Evolutionary conservation across 2,329 filamentous ascomycete genomes (phyloP), one percentile per base, ranked within the genome.

Genomic region (Mycogone perniciosa): DNA sequence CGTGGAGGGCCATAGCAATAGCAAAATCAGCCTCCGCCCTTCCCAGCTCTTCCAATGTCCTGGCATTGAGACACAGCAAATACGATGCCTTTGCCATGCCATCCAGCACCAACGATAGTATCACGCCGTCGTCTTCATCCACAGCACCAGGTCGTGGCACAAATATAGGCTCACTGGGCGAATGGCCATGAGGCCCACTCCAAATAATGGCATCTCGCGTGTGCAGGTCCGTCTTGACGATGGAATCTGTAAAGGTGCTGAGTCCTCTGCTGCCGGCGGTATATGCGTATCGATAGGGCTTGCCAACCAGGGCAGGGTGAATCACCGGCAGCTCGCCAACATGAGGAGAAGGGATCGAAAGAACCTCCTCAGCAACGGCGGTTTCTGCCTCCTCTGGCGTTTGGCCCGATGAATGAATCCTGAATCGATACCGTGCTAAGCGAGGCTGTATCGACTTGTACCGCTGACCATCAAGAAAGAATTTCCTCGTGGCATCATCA

Each of bases 81-180:
- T 88, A 88, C 56, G 84, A 87, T 54, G 56, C 77, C 54, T 73
- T 72, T 5, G 66, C 68, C n/a, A 65, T 60, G 0, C 84, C 82
- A 60, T 89, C 81, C 2, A 88, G 71, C 4, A 88, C 78, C 1
- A 88, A 76, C 43, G 71, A 80, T 51, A 87, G 60, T 20, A 87
- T 50, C 1, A 82, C 76, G 0, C 83, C 83, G 49, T 82, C 81
- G 57, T 88, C 85, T 60, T 87, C 84, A 0, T 69, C 73, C 4
- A 56, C 58, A 0, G 71, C 64, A 5, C 60, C 67, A 4, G 71
- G 69, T 6, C 67, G 61, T 1, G 76, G 69, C 1, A 89, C 72
- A 54, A 88, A 89, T 31, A 89, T 81, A 0, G 84, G 73, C 64
- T 89, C 86, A 2, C 85, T 80, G 0, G 86, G 85, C 0, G 82